These are phyloP conservation scores for Suhomyces kunorum DNA, from an alignment of 1,139 yeast species.

Conservation along the genomic window DNA sequence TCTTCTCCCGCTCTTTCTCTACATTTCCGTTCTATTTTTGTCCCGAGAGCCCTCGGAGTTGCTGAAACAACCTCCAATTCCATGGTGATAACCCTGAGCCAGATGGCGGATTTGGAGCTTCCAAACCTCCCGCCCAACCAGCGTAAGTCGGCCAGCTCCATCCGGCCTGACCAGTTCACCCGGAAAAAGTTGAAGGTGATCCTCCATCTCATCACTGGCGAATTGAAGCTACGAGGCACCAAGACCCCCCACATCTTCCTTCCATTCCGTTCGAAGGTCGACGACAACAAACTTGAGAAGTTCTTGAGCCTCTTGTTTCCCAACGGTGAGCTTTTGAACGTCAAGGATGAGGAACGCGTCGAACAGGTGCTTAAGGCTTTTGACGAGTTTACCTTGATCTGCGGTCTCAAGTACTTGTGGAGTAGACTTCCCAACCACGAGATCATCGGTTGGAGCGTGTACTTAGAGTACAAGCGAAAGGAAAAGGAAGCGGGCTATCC, in stretches of 20 bases:
- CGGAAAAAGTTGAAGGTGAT: conserved; percentile 63
- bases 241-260: conserved; percentile 64
- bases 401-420: conserved; percentile 83
- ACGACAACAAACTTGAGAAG: conserved; percentile 54
- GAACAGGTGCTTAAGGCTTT: conserved; percentile 42
- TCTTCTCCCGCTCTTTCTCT: background rate
- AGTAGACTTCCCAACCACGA: conserved; percentile 78
- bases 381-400: conserved; percentile 68
- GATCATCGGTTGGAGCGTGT: conserved; percentile 84
- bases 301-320: conserved; percentile 58
- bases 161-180: conserved; percentile 48
- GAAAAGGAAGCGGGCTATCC: conserved; percentile 70
- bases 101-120: conserved; percentile 18
- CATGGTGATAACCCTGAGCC: conserved; percentile 11
- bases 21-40: background rate
- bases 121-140: conserved; percentile 19
- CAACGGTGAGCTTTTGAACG: conserved; percentile 41
- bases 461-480: conserved; percentile 63
- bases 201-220: conserved; percentile 67
- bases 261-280: conserved; percentile 68
- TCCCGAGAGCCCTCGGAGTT: background rate
- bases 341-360: conserved; percentile 33
- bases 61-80: background rate
- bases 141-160: conserved; percentile 10
- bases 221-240: conserved; percentile 57